A percentile compares a stretch with the other conserved stretches of the same genome.
Evolutionary conservation across 768 basidiomycete genomes (phyloP).

Genomic region (Dendrothele bispora): DNA sequence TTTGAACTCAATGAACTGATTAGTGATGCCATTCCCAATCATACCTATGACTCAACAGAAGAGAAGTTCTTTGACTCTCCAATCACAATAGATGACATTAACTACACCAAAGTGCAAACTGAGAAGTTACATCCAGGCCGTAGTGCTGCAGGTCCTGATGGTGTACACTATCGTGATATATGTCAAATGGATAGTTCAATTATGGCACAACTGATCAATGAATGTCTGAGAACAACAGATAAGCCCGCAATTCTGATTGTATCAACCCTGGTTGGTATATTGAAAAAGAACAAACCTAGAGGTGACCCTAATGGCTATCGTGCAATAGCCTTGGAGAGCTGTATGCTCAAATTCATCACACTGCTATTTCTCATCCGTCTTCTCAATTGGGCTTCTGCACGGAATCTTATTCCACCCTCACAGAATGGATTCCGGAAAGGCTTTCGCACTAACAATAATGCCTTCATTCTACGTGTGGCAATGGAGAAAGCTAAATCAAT

Average conservation of each 20-base stretch:
- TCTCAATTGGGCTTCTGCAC: slow-evolving; percentile 12
- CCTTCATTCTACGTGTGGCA: no score
- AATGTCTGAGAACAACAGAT: background rate
- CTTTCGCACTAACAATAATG: no score
- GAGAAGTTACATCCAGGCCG: slow-evolving; percentile 1
- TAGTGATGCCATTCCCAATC: slow-evolving; percentile 1
- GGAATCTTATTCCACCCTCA: no score
- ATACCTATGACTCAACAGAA: slow-evolving; percentile 3
- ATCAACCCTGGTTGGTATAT: slow-evolving; percentile 9
- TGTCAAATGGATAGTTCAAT: slow-evolving; percentile 2
- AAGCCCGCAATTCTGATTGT: slow-evolving; percentile 8
- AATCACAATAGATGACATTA: slow-evolving; percentile 7
- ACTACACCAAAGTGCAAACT: background rate
- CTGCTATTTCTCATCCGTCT: slow-evolving; percentile 21
- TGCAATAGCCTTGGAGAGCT: slow-evolving; percentile 23
- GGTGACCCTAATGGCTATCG: slow-evolving; percentile 19
- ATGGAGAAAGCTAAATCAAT: no score
- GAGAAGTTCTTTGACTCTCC: slow-evolving; percentile 10
- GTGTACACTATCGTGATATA: slow-evolving; percentile 7
- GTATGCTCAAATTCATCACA: slow-evolving; percentile 21
- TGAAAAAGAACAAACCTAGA: slow-evolving; percentile 13
- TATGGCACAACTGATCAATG: slow-evolving; percentile 8
- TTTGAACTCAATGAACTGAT: background rate
- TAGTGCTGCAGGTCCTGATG: slow-evolving; percentile 7
- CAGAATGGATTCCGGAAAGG: no score